Percentiles rank a stretch among this genome's conserved stretches.
These are phyloP conservation scores for Ormosia semicastrata DNA, from an alignment of 306 rosid species.

Conservation along the genomic window DNA sequence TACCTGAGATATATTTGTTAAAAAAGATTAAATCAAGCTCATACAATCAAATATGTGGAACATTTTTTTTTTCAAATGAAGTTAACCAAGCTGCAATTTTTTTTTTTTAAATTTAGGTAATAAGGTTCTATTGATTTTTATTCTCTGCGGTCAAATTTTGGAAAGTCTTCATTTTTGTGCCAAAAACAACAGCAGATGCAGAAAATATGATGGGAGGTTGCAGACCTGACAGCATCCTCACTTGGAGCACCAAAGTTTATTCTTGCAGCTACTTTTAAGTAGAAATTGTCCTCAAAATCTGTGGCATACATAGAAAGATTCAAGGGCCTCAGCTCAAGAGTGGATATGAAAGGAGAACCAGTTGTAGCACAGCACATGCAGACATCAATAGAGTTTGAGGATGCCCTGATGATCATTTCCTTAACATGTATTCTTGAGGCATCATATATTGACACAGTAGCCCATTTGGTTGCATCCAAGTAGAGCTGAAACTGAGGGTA, in stretches of 20 bases:
- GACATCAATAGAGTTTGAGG: constrained; percentile 68
- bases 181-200: not conserved
- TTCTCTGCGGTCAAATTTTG: not conserved
- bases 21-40: not conserved
- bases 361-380: constrained; percentile 83
- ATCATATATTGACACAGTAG: constrained; percentile 68
- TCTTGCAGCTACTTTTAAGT: constrained; percentile 76
- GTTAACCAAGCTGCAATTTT: not conserved
- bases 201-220: not conserved
- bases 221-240: constrained; percentile 59
- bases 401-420: constrained; percentile 78
- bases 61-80: not conserved
- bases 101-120: not conserved
- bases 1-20: constrained; percentile 45
- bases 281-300: constrained; percentile 71
- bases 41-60: not conserved
- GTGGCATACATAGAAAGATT: constrained; percentile 91
- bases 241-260: constrained; percentile 76
- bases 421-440: constrained; percentile 67
- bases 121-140: not conserved
- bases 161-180: not conserved
- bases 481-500: constrained; percentile 81
- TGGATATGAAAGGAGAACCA: constrained; percentile 83
- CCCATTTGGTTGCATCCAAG: constrained; percentile 81
- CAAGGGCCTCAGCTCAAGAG: constrained; percentile 80